Evolutionary conservation across 768 basidiomycete species (phyloP), one percentile per base, ranked within the genome.

Genomic region (Fistulinella prunicolor): DNA sequence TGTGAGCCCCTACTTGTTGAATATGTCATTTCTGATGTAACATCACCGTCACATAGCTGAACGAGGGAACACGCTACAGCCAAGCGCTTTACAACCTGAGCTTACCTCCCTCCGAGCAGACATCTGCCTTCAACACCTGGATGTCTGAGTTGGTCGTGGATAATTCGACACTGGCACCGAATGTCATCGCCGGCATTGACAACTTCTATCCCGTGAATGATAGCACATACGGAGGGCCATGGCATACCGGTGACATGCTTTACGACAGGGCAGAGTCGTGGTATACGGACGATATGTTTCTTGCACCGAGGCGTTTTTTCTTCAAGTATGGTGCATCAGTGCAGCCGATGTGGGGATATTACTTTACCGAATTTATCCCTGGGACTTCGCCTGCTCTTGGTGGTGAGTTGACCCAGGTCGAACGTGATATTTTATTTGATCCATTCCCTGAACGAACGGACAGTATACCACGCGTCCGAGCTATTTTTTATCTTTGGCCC

Each of bases 241-340:
- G 80, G 66, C 75, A 77, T 47, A 83, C 79, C 0, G 81, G 82
- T 0, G 79, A 83, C 57, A 76, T 75, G 9, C 65, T 83, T 7
- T 83, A 79, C 46, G 81, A 83, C 54, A 62, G 81, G 38, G 76
- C 71, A 0, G 75, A 64, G 38, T 69, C 80, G 0, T 84, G 78
- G 76, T 84, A 83, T 53, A 78, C 77, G 1, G 79, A 78, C 50
- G 65, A 71, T 44, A 82, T 81, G 77, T 84, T 72, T 59, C 64
- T 82, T 26, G 69, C 74, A 0, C 71, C 78, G 0, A 58, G 80
- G 24, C 65, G 81, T 32, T 64, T 76, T 37, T 77, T 82, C 44
- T 76, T 80, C 48, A 65, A 75, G 20, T 67, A 74, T 36, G 80
- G 73, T 0, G 71, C 80, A 3, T 51, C 68, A 0, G 51, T 69